phyloP scores from a whole-genome alignment of 192 early-diverging fungal genomes.

The Geranomyces variabilis region DNA sequence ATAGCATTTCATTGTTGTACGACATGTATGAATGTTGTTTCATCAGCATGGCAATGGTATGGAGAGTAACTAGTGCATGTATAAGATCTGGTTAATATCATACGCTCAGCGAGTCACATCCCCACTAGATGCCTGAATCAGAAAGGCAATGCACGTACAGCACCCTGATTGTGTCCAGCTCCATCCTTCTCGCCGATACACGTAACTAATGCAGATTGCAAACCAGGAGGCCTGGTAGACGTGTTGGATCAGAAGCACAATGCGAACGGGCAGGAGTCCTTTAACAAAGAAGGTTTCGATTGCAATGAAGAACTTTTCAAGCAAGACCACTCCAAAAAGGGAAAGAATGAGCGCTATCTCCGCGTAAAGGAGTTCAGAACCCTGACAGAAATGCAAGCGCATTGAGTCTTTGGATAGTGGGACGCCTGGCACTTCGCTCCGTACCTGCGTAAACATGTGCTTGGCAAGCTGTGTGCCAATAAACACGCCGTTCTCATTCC shows the following conservation, averaged over 20 bases:
- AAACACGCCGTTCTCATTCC: conserved; percentile 55
- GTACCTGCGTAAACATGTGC: conserved; percentile 47
- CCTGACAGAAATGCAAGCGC: not conserved
- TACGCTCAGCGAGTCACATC: too few relatives aligned
- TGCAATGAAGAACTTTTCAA: conserved; percentile 46
- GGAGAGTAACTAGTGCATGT: conserved; percentile 69
- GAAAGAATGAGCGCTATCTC: conserved; percentile 73
- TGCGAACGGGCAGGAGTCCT: conserved; percentile 47
- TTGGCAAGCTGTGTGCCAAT: conserved; percentile 53
- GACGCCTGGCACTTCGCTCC: too few relatives aligned
- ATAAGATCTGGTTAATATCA: too few relatives aligned
- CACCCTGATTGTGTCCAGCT: conserved; percentile 86
- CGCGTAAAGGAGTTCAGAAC: conserved; percentile 63
- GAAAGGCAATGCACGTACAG: conserved; percentile 39
- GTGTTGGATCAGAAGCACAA: conserved; percentile 58
- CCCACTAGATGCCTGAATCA: too few relatives aligned
- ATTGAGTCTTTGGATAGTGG: too few relatives aligned
- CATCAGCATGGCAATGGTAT: conserved; percentile 92
- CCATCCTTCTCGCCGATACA: conserved; percentile 53
- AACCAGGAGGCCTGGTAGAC: conserved; percentile 50
- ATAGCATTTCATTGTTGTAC: conserved; percentile 71
- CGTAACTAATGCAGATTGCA: conserved; percentile 39
- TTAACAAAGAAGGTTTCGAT: conserved; percentile 58
- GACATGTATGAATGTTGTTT: conserved; percentile 92
- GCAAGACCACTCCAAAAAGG: conserved; percentile 52